Conservation (phyloP, 257 asterid species). For the Primulina eburnea region DNA sequence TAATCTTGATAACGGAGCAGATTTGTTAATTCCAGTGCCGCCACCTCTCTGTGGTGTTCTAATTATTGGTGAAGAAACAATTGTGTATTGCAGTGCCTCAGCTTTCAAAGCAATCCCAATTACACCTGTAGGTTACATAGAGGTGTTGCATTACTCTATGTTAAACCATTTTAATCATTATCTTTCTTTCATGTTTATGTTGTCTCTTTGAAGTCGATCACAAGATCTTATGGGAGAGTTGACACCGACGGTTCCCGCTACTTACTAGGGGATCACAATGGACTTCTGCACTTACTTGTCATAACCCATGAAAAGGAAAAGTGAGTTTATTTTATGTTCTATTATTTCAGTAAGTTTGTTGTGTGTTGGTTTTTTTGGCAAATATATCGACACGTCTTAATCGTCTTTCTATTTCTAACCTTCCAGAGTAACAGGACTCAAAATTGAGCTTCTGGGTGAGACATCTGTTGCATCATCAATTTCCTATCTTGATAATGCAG, state of each 20-base stretch:
- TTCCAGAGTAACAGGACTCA: constrained; percentile 79
- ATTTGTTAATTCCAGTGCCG: constrained; percentile 84
- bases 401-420: constrained; percentile 18
- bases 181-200: constrained; percentile 25
- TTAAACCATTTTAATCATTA: constrained; percentile 20
- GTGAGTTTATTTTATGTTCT: constrained; percentile 41
- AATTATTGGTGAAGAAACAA: constrained; percentile 91
- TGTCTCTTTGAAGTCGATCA: constrained; percentile 52
- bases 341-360: not conserved
- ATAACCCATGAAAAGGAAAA: constrained; percentile 89
- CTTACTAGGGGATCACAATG: constrained; percentile 84
- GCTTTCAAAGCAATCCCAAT: constrained; percentile 82
- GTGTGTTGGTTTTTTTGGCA: constrained; percentile 12
- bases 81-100: constrained; percentile 83
- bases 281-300: constrained; percentile 77
- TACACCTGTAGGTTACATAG: constrained; percentile 62
- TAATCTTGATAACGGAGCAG: constrained; percentile 94
- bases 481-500: constrained; percentile 85
- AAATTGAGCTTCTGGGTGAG: constrained; percentile 85
- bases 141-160: constrained; percentile 20
- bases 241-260: constrained; percentile 93
- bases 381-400: constrained; percentile 13
- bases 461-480: constrained; percentile 87
- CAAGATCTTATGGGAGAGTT: constrained; percentile 87
- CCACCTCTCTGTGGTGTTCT: constrained; percentile 93